Base-by-base conservation (phyloP, 2,329 filamentous ascomycete species). In the Bipolaris sorokiniana region DNA sequence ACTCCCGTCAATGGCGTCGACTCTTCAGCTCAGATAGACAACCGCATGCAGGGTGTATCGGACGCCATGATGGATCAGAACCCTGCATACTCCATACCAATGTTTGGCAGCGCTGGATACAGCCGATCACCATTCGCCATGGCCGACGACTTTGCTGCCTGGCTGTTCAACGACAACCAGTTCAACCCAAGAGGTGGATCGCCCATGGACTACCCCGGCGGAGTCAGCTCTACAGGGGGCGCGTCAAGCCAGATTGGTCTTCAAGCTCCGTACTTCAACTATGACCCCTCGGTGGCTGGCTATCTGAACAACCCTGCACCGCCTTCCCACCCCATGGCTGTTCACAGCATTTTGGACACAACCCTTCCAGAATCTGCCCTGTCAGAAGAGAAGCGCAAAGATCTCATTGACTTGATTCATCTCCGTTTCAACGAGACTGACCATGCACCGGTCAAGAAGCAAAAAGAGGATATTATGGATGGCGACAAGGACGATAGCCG, bases 111-210 rank as follows among this genome's bases (percentile, higher is more conserved):
- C 23, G 92, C 96, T 67, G 89, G 86, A 16, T 88, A 91, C 58
- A 93, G 90, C 66, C 90, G 94, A 55, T 96, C 92, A 2, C 92
- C 94, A 0, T 94, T 94, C 71, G 88, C 90, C 7, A 90, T 96
- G 80, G 89, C 91, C 0, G 91, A 96, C 71, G 92, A 96, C 70
- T 95, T 95, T 69, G 88, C 93, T 63, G 88, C 89, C 5, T 96
- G 90, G 82, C 77, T 96, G 23, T 96, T 96, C 77, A 93, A 90
- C 71, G 88, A 87, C 34, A 83, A 84, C 16, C 80, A 84, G 15
- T 79, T 84, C 28, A 71, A 72, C 28, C 65, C 76, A 34, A 71
- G 72, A 26, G 62, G 66, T 11, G 69, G 69, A 31, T 77, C 75
- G 16, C 76, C 76, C 2, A 77, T 78, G 76, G 70, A 65, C 34